phyloP scores from a whole-genome alignment of 257 asterid genomes.

The Solanum phureja region DNA sequence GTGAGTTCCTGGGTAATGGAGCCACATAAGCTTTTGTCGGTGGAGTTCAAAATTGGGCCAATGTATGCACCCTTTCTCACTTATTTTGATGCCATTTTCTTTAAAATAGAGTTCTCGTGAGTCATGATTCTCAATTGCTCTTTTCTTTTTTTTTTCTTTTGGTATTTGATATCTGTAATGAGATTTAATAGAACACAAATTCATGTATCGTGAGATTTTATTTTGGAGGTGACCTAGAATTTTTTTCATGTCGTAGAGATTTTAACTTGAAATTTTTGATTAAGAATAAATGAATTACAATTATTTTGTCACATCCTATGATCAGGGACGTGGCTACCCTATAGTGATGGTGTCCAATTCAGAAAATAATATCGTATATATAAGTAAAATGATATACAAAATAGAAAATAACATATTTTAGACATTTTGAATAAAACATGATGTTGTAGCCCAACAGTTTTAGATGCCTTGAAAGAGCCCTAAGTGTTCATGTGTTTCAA shows the following conservation, averaged over 20 bases:
- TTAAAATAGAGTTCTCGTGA: neutral
- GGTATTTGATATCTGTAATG: too few relatives aligned
- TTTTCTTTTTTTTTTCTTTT: too few relatives aligned
- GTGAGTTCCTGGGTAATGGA: neutral
- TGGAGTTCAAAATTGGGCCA: neutral
- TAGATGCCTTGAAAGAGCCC: rapidly evolving
- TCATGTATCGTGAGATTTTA: neutral
- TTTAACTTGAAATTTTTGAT: too few relatives aligned
- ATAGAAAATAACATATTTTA: too few relatives aligned
- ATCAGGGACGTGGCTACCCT: neutral
- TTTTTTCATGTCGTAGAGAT: too few relatives aligned
- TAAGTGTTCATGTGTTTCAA: too few relatives aligned
- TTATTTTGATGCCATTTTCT: neutral
- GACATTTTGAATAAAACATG: rapidly evolving
- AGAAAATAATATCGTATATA: neutral
- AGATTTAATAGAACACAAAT: too few relatives aligned
- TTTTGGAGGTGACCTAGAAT: too few relatives aligned
- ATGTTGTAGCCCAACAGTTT: too few relatives aligned
- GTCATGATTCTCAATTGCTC: neutral
- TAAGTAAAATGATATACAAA: too few relatives aligned
- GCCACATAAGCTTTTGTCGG: neutral
- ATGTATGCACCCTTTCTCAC: neutral
- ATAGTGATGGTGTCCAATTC: neutral
- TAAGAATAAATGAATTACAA: too few relatives aligned
- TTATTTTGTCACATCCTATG: neutral